Base-by-base conservation (phyloP, 768 basidiomycete species). In the Xerocomellus intermedius region DNA sequence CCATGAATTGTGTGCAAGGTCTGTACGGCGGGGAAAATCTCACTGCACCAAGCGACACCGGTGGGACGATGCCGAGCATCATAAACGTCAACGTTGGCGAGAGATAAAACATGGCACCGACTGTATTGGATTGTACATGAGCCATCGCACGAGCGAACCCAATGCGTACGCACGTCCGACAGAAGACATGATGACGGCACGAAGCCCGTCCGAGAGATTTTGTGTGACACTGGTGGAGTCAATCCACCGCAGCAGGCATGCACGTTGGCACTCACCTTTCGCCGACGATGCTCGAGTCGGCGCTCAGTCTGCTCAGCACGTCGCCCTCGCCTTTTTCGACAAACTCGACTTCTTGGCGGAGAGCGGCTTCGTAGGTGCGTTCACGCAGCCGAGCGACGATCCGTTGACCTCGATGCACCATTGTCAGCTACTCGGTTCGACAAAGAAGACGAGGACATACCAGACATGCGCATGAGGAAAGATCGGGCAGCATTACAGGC, bases 91-190 rank as follows among this genome's bases (percentile, higher is more conserved):
- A 75, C 39, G 86, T 87, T 0, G 91, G 89, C 0, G 90, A 95
- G 51, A 96, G 82, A 71, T 88, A 95, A 63, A 98, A 85, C 96
- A 98, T 99, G 39, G 93, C 91, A 43, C 89, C 92, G 58, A 98
- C 94, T 90, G 63, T 8, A 51, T 32, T 39, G 9, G 5, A 28
- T 0, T 42, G n/a, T n/a, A 43, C 32, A 24, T 54, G 37, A 53
- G 43, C 5, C 19, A 46, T 39, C 39, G 17, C 6, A 32, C 17
- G 16, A 6, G 17, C 22, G 6, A 26, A 52, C 46, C 6, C 26
- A 13, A 45, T 44, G 2, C 21, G 26, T 22, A 79, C 89, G 71
- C 70, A 94, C 93, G 78, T 49, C 96, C 96, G 61, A 94, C 94
- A n/a, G 88, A 84, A 32, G 94, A 91, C 79, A 96, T 95, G 33